Conservation (phyloP, 2,329 filamentous ascomycete species). For the Raffaelea deltoideospora region DNA sequence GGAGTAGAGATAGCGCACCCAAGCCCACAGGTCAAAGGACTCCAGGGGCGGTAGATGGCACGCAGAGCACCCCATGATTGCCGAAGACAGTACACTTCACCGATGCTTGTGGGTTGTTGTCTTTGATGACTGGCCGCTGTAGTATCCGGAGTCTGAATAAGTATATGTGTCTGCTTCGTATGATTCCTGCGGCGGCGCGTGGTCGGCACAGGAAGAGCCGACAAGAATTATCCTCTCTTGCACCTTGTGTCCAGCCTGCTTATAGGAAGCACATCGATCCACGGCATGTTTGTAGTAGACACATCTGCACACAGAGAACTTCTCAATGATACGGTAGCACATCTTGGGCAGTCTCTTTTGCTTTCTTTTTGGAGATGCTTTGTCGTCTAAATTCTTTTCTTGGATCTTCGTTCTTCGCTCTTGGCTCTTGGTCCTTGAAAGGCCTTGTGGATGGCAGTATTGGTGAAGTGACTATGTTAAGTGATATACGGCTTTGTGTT, state of each 20-base stretch:
- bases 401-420: too few species aligned
- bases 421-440: too few species aligned
- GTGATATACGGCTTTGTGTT: too few species aligned
- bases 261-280: constrained; percentile 65
- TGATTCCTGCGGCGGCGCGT: constrained; percentile 25
- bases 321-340: constrained; percentile 78
- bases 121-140: constrained; percentile 31
- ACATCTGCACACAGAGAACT: constrained; percentile 76
- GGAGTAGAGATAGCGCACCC: constrained; percentile 34
- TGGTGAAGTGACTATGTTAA: too few species aligned
- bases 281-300: constrained; percentile 78
- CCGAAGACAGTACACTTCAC: constrained; percentile 40
- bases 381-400: too few species aligned
- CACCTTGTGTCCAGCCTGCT: constrained; percentile 54
- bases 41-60: constrained; percentile 25
- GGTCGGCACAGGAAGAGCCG: constrained; percentile 59
- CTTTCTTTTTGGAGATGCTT: too few species aligned
- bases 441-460: too few species aligned
- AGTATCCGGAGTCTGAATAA: constrained; percentile 41
- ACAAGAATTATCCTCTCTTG: constrained; percentile 67
- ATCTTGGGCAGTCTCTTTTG: too few species aligned
- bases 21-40: constrained; percentile 27
- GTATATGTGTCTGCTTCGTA: constrained; percentile 23
- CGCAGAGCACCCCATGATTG: constrained; percentile 26
- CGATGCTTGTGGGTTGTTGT: constrained; percentile 25